Percentiles rank a stretch among this genome's conserved stretches.
Evolutionary conservation across 495 filamentous ascomycete species (phyloP).

Genomic region (Neurospora tetrasperma): DNA sequence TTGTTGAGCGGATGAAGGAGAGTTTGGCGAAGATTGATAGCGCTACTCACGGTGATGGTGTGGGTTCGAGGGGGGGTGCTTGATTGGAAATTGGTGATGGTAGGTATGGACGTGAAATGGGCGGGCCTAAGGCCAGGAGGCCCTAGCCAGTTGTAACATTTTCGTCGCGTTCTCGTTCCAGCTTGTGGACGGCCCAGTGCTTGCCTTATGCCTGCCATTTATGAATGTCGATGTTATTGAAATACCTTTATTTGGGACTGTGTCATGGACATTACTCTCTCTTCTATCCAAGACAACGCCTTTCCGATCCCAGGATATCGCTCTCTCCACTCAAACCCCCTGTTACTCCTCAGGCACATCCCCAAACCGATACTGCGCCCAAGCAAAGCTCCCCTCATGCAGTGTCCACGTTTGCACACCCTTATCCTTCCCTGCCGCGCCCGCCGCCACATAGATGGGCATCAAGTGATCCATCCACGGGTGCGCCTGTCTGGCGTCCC

Average conservation of each 20-base stretch:
- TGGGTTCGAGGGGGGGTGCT: not conserved
- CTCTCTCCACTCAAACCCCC: not conserved
- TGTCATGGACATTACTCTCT: not conserved
- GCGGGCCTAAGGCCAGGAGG: not conserved
- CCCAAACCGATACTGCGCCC: slow-evolving; percentile 70
- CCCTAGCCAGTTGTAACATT: not conserved
- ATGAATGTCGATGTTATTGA: not conserved
- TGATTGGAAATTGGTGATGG: not conserved
- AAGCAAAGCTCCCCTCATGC: slow-evolving; percentile 57
- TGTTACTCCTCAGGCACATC: slow-evolving; percentile 26
- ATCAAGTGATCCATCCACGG: slow-evolving; percentile 71
- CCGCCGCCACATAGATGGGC: slow-evolving; percentile 65
- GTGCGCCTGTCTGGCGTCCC: slow-evolving; percentile 67
- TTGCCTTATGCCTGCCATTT: not conserved
- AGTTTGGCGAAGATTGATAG: not conserved
- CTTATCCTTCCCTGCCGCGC: slow-evolving; percentile 53
- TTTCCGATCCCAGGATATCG: not conserved
- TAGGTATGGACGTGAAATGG: not conserved
- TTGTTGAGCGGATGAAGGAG: not conserved
- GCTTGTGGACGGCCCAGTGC: not conserved
- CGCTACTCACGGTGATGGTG: not conserved
- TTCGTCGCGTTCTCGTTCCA: not conserved
- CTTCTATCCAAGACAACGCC: not conserved
- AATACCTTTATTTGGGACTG: not conserved
- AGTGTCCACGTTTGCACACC: slow-evolving; percentile 56